These are phyloP conservation scores for Globisporangium sylvaticum DNA, from an alignment of 352 stramenopile genomes.

Conservation along the genomic window DNA sequence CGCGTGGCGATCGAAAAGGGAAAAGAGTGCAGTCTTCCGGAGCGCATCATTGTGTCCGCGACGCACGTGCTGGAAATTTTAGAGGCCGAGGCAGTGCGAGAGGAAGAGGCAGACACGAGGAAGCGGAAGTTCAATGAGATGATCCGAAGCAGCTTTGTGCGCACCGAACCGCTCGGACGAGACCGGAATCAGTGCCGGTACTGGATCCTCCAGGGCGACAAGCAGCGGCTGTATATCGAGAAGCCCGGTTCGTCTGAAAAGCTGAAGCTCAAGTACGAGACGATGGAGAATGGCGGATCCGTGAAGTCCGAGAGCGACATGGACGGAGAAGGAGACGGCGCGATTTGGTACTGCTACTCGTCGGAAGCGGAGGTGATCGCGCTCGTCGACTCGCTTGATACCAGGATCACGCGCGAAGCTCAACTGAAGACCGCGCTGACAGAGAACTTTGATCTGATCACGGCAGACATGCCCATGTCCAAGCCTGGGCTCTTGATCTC, in stretches of 20 bases:
- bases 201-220: slow-evolving; percentile 74
- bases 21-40: slow-evolving; percentile 60
- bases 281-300: slow-evolving; percentile 4
- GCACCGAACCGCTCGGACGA: slow-evolving; percentile 66
- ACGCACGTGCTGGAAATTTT: slow-evolving; percentile 75
- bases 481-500: slow-evolving; percentile 75
- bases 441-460: slow-evolving; percentile 61
- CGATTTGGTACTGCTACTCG: slow-evolving; percentile 64
- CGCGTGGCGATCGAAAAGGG: slow-evolving; percentile 64
- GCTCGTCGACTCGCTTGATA: slow-evolving; percentile 57
- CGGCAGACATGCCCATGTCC: slow-evolving; percentile 59
- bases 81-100: slow-evolving; percentile 55
- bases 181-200: slow-evolving; percentile 58
- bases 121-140: slow-evolving; percentile 61
- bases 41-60: slow-evolving; percentile 64
- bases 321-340: slow-evolving; percentile 13
- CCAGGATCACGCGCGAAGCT: slow-evolving; percentile 40
- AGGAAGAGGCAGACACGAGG: slow-evolving; percentile 56
- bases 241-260: slow-evolving; percentile 36
- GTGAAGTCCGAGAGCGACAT: not conserved
- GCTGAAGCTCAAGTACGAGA: slow-evolving; percentile 46
- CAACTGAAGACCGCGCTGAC: slow-evolving; percentile 42
- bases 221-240: slow-evolving; percentile 68
- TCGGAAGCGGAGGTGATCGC: slow-evolving; percentile 58
- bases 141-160: slow-evolving; percentile 69